These are phyloP conservation scores for Trametes cinnabarina DNA, from an alignment of 768 basidiomycete species.

Conservation along the genomic window DNA sequence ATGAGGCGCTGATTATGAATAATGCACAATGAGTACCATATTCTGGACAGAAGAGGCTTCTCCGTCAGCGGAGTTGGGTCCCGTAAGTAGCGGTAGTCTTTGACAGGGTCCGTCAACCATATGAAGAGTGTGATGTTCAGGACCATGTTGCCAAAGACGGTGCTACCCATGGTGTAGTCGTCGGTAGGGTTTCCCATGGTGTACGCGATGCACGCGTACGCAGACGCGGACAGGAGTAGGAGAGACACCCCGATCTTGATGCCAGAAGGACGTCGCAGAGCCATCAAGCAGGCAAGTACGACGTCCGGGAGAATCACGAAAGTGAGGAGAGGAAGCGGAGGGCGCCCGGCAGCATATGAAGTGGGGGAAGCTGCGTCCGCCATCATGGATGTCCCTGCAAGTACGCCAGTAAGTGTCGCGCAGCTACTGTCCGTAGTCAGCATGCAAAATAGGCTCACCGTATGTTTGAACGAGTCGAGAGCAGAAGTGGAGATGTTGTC, in stretches of 20 bases:
- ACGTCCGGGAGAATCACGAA: neutral
- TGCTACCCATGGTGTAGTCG: conserved; percentile 8
- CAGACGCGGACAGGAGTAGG: neutral
- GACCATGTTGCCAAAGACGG: conserved; percentile 4
- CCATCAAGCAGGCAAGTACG: neutral
- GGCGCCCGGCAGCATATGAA: neutral
- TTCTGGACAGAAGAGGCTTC: neutral
- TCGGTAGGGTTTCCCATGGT: neutral
- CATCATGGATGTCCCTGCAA: neutral
- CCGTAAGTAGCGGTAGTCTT: conserved; percentile 1
- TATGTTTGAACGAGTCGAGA: too few relatives aligned
- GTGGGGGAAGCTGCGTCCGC: neutral
- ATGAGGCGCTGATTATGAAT: conserved; percentile 16
- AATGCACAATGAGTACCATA: conserved; percentile 10
- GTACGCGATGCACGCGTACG: neutral
- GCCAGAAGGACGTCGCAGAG: neutral
- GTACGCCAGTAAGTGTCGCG: neutral
- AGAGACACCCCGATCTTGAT: neutral
- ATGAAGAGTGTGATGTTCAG: conserved; percentile 1
- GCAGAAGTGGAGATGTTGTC: too few relatives aligned
- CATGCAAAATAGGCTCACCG: neutral
- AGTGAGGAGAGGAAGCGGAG: neutral
- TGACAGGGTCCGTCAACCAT: conserved; percentile 10
- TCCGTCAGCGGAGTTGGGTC: neutral
- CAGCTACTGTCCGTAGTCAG: neutral